A percentile compares a stretch with the other conserved stretches of the same genome.
Conservation (phyloP, 257 asterid genomes). For the Solanum piurae region DNA sequence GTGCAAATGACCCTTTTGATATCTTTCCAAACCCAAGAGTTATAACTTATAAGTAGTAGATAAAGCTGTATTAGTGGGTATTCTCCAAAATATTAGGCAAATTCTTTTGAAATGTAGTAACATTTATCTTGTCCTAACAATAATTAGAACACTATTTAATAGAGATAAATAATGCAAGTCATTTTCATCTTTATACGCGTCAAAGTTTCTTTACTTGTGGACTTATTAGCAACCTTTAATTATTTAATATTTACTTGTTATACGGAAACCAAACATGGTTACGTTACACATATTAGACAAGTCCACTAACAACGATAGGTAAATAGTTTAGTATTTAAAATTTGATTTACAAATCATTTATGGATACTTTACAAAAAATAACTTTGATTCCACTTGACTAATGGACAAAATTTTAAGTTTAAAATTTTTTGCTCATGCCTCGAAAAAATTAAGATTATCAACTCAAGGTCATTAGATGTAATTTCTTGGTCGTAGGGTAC, state of each 20-base stretch:
- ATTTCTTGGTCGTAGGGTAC: not conserved
- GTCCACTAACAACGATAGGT: conserved; percentile 5
- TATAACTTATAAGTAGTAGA: not conserved
- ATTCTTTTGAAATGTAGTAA: not conserved
- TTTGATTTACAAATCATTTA: not conserved
- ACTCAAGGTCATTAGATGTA: not conserved
- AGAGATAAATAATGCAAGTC: not conserved
- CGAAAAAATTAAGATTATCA: not conserved
- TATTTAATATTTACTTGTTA: not conserved
- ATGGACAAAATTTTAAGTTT: not conserved
- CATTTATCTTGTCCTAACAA: not conserved
- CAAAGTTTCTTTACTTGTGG: not conserved
- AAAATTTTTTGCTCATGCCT: not conserved
- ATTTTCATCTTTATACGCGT: not conserved
- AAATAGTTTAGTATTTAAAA: not conserved
- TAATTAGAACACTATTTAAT: not conserved
- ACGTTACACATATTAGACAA: conserved; percentile 4
- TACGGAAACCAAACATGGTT: conserved; percentile 2
- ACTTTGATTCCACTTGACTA: not conserved
- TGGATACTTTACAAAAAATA: not conserved
- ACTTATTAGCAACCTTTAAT: not conserved
- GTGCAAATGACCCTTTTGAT: not conserved
- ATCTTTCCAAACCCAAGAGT: not conserved
- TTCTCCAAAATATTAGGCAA: not conserved
- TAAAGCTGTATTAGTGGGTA: not conserved